Conservation (phyloP, 75 land plant species). For the Ceratopteris richardii region DNA sequence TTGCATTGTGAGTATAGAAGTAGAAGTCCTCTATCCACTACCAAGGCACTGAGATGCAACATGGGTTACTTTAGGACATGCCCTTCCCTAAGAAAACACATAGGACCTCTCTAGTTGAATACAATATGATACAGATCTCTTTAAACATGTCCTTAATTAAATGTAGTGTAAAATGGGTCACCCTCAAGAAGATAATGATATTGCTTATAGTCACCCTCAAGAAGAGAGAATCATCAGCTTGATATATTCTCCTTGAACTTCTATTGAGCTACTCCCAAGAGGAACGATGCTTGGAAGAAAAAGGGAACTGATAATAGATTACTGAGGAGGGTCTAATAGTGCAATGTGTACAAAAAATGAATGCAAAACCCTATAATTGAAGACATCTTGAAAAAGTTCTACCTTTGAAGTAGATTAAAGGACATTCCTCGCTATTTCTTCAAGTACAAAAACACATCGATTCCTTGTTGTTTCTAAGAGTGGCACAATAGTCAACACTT, state of each 20-base stretch:
- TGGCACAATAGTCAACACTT: conserved; percentile 64
- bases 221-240: conserved; percentile 31
- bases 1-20: no score
- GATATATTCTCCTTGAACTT: conserved; percentile 50
- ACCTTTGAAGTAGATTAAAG: conserved; percentile 73
- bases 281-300: conserved; percentile 42
- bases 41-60: no score
- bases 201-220: no score
- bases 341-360: conserved; percentile 85
- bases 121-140: no score
- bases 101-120: no score
- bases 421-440: conserved; percentile 70
- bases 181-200: no score
- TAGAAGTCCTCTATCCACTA: no score
- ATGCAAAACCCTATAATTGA: conserved; percentile 75
- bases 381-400: conserved; percentile 70
- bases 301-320: conserved; percentile 61
- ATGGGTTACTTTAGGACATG: no score
- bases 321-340: conserved; percentile 55
- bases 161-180: no score
- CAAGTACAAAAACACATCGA: conserved; percentile 62
- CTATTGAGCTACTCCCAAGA: conserved; percentile 59
- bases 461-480: conserved; percentile 40
- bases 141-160: no score
- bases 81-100: no score